A percentile compares a stretch with the other conserved stretches of the same genome.
Evolutionary conservation across 768 basidiomycete genomes (phyloP).

Genomic region (Panus rudis): DNA sequence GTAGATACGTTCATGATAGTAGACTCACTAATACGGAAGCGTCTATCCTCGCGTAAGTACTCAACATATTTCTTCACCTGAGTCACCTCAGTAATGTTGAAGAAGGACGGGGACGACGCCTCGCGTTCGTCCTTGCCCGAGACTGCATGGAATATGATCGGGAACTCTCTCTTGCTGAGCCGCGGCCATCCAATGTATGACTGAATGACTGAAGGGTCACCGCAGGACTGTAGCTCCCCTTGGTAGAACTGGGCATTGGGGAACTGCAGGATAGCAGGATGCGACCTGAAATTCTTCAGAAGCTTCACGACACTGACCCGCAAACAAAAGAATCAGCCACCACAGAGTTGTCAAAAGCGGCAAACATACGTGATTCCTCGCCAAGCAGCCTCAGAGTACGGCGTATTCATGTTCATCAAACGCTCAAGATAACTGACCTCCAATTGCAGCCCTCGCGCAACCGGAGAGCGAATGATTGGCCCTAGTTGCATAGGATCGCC

Average conservation of each 20-base stretch:
- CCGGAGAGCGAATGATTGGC: constrained; percentile 28
- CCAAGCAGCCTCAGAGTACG: constrained; percentile 21
- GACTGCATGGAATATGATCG: constrained; percentile 29
- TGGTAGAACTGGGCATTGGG: constrained; percentile 43
- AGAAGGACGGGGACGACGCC: constrained; percentile 31
- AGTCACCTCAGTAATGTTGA: constrained; percentile 32
- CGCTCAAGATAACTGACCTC: constrained; percentile 29
- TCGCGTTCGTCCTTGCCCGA: constrained; percentile 29
- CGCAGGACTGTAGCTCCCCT: constrained; percentile 25
- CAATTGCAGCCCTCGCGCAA: constrained; percentile 22
- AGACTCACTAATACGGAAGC: constrained; percentile 25
- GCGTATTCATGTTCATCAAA: constrained; percentile 23
- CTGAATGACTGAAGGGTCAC: constrained; percentile 19
- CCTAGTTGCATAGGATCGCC: constrained; percentile 33
- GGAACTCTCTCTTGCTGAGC: constrained; percentile 22
- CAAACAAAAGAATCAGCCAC: constrained; percentile 3
- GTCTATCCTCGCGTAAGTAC: constrained; percentile 18
- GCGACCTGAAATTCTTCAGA: constrained; percentile 52
- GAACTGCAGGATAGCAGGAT: constrained; percentile 46
- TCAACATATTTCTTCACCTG: constrained; percentile 28
- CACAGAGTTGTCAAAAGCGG: constrained; percentile 10
- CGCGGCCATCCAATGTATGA: constrained; percentile 19
- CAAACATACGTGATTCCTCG: constrained; percentile 26
- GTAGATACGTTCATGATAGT: not conserved
- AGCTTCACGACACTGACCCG: constrained; percentile 50